Evolutionary conservation across 2,329 filamentous ascomycete genomes (phyloP).

Genomic region (Cercospora citrullina): DNA sequence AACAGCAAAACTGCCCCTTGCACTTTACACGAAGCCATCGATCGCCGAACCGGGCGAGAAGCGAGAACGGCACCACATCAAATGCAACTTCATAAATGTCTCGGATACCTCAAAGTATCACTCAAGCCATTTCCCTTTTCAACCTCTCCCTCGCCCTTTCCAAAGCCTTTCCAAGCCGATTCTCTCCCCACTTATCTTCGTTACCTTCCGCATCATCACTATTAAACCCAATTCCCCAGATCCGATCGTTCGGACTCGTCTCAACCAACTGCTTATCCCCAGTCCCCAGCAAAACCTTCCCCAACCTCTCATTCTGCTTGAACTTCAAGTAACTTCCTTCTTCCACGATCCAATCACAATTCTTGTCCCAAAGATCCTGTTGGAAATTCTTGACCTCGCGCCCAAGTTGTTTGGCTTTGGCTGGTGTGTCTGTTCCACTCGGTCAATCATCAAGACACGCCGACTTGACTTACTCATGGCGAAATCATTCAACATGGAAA

Average conservation of each 20-base stretch:
- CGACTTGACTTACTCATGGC: too few species aligned
- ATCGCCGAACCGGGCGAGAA: not conserved
- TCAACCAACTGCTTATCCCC: conserved; percentile 38
- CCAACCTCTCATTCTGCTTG: conserved; percentile 35
- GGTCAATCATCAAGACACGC: not conserved
- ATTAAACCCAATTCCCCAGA: conserved; percentile 41
- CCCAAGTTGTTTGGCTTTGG: conserved; percentile 36
- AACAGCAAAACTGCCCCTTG: not conserved
- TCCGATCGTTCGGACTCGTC: conserved; percentile 40
- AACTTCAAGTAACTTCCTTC: conserved; percentile 40
- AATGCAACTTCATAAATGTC: not conserved
- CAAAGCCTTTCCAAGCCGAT: conserved; percentile 39
- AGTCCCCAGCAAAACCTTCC: conserved; percentile 35
- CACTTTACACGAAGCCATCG: not conserved
- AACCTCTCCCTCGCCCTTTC: conserved; percentile 38
- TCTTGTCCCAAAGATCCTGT: conserved; percentile 34
- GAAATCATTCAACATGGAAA: too few species aligned
- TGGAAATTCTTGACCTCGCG: conserved; percentile 39
- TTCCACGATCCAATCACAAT: conserved; percentile 36
- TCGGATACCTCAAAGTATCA: not conserved
- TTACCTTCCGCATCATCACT: conserved; percentile 34
- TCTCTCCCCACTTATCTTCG: conserved; percentile 38
- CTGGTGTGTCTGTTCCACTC: conserved; percentile 20
- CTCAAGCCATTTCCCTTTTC: conserved; percentile 3
- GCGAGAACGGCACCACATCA: not conserved